Conservation (phyloP, 306 rosid genomes). For the Ziziphus jujuba region DNA sequence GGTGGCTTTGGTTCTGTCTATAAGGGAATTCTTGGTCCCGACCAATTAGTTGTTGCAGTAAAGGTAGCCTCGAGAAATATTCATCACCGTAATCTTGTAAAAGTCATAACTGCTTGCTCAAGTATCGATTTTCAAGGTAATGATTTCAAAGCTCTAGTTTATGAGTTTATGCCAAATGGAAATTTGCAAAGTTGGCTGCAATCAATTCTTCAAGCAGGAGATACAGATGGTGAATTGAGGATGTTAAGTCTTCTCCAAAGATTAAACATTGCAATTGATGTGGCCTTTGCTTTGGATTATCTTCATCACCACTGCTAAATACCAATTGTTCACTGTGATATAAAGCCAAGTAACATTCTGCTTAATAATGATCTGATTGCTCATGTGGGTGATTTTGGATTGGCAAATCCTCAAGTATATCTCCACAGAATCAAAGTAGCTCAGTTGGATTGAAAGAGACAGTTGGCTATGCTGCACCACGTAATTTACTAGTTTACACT, state of each 20-base stretch:
- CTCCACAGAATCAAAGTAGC: not conserved
- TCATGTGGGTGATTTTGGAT: not conserved
- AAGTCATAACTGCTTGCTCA: slow-evolving; percentile 6
- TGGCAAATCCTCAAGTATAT: not conserved
- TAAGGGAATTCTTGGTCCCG: not conserved
- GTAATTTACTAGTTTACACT: not conserved
- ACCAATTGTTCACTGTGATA: not conserved
- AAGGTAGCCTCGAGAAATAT: slow-evolving; percentile 19
- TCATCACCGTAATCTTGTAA: slow-evolving; percentile 22
- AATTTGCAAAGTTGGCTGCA: not conserved
- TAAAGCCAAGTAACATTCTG: not conserved
- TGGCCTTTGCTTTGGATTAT: not conserved
- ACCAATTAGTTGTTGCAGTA: slow-evolving; percentile 10
- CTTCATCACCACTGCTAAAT: not conserved
- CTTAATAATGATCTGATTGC: not conserved
- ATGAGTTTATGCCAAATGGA: not conserved
- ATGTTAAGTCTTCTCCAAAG: slow-evolving; percentile 11
- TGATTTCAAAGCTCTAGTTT: not conserved
- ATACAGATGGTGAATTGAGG: not conserved
- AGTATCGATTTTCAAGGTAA: not conserved
- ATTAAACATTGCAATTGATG: slow-evolving; percentile 2
- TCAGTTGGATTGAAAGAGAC: not conserved
- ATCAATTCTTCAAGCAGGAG: not conserved
- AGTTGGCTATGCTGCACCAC: not conserved
- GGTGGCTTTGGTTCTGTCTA: slow-evolving; percentile 27